Conservation (phyloP, 2,329 filamentous ascomycete species). For the Clarireedia sp. region DNA sequence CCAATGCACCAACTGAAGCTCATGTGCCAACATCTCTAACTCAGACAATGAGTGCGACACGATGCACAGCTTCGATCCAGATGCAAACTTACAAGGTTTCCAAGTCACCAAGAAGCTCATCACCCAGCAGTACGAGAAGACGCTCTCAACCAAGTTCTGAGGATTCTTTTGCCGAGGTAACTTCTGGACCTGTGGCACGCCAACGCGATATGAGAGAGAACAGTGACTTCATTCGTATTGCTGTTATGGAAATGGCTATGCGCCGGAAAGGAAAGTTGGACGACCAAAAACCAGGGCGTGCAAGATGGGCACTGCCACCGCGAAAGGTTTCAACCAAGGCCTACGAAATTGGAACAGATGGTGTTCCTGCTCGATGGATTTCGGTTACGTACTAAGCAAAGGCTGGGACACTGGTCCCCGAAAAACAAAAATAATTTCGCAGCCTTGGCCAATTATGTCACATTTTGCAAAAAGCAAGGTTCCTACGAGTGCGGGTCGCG, state of each 20-base stretch:
- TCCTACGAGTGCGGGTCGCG: not conserved
- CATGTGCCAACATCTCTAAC: conserved; percentile 29
- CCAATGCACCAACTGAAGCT: conserved; percentile 38
- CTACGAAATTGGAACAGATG: conserved; percentile 50
- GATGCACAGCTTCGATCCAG: conserved; percentile 60
- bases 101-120: conserved; percentile 30
- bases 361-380: conserved; percentile 53
- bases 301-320: conserved; percentile 62
- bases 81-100: conserved; percentile 58
- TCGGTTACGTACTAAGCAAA: conserved; percentile 24
- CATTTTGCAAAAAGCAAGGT: not conserved
- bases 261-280: conserved; percentile 58
- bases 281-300: conserved; percentile 56
- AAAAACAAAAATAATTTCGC: not conserved
- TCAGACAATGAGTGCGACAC: conserved; percentile 32
- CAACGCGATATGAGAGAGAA: conserved; percentile 64
- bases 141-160: conserved; percentile 24
- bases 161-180: conserved; percentile 29
- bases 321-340: conserved; percentile 45
- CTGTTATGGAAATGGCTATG: conserved; percentile 68
- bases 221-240: conserved; percentile 61
- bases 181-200: conserved; percentile 39
- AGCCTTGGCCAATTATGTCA: not conserved
- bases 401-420: not conserved
- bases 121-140: conserved; percentile 29